Conservation (phyloP, 2,329 filamentous ascomycete genomes). For the Trichoderma sp. region DNA sequence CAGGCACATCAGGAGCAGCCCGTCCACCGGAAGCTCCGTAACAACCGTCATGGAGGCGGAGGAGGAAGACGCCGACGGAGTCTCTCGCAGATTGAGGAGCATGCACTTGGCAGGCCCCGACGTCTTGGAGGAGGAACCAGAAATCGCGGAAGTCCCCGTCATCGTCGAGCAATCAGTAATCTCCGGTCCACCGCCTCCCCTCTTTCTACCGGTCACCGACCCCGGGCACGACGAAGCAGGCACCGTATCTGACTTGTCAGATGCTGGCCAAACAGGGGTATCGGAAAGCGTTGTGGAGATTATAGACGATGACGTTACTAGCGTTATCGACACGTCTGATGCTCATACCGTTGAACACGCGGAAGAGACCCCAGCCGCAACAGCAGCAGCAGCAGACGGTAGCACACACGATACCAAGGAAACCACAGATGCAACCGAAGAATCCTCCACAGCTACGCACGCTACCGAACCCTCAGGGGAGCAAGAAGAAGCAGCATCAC, state of each 20-base stretch:
- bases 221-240: constrained; percentile 17
- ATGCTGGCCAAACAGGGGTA: constrained; percentile 11
- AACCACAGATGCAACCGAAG: constrained; percentile 4
- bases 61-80: constrained; percentile 62
- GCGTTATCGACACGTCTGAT: background rate
- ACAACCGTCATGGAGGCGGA: constrained; percentile 79
- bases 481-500: background rate
- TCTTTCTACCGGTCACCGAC: constrained; percentile 14
- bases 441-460: background rate
- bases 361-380: background rate
- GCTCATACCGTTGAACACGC: background rate
- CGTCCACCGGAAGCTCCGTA: constrained; percentile 74
- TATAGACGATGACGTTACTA: background rate
- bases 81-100: constrained; percentile 44
- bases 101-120: constrained; percentile 52
- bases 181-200: constrained; percentile 20
- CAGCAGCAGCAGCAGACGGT: background rate
- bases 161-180: constrained; percentile 39
- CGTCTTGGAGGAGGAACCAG: constrained; percentile 53
- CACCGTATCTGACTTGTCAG: constrained; percentile 13
- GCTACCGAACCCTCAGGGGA: background rate
- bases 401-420: background rate
- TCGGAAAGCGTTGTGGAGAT: constrained; percentile 14
- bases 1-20: constrained; percentile 75
- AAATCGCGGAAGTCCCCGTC: constrained; percentile 40